A percentile compares a stretch with the other conserved stretches of the same genome.
phyloP scores from a whole-genome alignment of 768 basidiomycete genomes.

The Psilocybe sp. region DNA sequence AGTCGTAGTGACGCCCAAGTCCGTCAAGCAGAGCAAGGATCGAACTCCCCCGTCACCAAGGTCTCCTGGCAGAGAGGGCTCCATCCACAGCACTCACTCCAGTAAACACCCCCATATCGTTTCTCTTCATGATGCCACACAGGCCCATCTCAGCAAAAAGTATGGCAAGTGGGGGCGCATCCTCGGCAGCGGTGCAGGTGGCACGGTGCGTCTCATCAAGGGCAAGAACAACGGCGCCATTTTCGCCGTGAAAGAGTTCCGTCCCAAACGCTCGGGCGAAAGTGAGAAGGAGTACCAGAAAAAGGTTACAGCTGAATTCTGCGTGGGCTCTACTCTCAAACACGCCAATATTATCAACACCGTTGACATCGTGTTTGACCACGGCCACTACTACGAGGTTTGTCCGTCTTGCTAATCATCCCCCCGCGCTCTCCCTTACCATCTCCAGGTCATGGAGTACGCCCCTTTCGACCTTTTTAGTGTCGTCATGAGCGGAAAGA shows the following conservation, averaged over 20 bases:
- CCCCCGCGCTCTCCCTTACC: conserved; percentile 8
- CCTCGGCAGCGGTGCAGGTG: conserved; percentile 95
- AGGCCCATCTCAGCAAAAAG: conserved; percentile 94
- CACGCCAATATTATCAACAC: conserved; percentile 97
- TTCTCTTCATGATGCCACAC: conserved; percentile 78
- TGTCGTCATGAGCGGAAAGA: conserved; percentile 99
- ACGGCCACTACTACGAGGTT: conserved; percentile 98
- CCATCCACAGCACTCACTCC: conserved; percentile 9
- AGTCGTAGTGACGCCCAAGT: conserved; percentile 19
- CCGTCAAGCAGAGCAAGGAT: conserved; percentile 42
- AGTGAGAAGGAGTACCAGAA: conserved; percentile 97
- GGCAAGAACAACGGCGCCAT: conserved; percentile 83
- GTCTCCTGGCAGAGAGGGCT: conserved; percentile 4
- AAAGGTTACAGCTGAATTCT: conserved; percentile 99
- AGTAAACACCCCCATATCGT: conserved; percentile 33
- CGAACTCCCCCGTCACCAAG: conserved; percentile 32
- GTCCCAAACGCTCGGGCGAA: conserved; percentile 86
- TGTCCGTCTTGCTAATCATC: conserved; percentile 20
- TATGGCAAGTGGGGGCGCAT: conserved; percentile 99
- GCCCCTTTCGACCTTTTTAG: conserved; percentile 98
- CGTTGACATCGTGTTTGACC: conserved; percentile 96
- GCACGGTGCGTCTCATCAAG: conserved; percentile 95
- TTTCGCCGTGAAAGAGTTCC: conserved; percentile 97
- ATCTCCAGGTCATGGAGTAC: conserved; percentile 93
- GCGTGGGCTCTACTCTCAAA: conserved; percentile 91